phyloP scores from a whole-genome alignment of 345 rosid species.

The Sapria himalayana region DNA sequence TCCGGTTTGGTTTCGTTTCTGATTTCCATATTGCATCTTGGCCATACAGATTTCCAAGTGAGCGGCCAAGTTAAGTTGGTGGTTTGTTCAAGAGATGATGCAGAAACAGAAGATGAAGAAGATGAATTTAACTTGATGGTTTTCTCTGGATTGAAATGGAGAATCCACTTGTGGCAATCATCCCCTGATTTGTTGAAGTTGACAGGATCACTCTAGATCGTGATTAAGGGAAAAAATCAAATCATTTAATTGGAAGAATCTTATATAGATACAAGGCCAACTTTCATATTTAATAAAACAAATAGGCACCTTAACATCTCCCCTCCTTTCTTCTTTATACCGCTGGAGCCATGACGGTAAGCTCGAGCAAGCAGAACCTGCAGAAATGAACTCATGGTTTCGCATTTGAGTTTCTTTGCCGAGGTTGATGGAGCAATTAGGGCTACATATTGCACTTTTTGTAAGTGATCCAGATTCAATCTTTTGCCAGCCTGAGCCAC shows the following conservation, averaged over 20 bases:
- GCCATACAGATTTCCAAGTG: neutral
- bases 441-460: slow-evolving; percentile 16
- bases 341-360: slow-evolving; percentile 81
- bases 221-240: too few relatives aligned
- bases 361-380: slow-evolving; percentile 14
- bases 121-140: slow-evolving; percentile 21
- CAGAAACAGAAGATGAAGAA: slow-evolving; percentile 22
- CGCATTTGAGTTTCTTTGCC: slow-evolving; percentile 20
- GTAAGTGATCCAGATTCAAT: slow-evolving; percentile 12
- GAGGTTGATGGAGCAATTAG: slow-evolving; percentile 29
- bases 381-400: slow-evolving; percentile 6
- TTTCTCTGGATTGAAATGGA: slow-evolving; percentile 12
- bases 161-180: too few relatives aligned
- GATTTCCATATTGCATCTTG: too few relatives aligned
- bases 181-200: too few relatives aligned
- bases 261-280: too few relatives aligned
- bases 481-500: slow-evolving; percentile 14
- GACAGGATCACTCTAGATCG: too few relatives aligned
- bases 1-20: slow-evolving; percentile 19
- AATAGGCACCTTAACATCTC: too few relatives aligned
- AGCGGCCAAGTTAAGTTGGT: slow-evolving; percentile 24
- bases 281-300: too few relatives aligned
- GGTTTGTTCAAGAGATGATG: slow-evolving; percentile 16
- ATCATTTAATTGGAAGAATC: too few relatives aligned
- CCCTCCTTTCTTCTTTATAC: slow-evolving; percentile 43